Base-by-base conservation (phyloP, 352 stramenopile species). In the Globisporangium nunn region DNA sequence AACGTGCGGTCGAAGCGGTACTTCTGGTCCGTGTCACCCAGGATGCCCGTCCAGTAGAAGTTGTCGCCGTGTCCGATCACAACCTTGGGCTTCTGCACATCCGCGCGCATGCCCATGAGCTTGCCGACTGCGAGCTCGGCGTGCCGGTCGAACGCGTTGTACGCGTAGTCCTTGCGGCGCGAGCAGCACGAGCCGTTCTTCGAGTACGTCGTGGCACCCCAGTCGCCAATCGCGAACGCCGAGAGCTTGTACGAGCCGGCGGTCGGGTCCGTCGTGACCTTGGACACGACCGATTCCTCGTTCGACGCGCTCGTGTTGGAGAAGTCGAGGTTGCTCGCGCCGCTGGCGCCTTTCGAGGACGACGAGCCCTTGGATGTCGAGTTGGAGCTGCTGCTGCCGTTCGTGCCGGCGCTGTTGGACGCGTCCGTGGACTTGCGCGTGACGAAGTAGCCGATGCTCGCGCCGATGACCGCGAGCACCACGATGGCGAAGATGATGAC, bases 201-300 rank as follows among this genome's bases (percentile, higher is more conserved):
- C 52, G 74, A 39, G 56, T 62, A 62, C 29, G 43, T 64, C 29
- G 80, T 91, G 5, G 76, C 83, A 14, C 80, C 80, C 80, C 80
- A 91, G 62, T 91, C 81, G 8, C 81, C 81, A 17, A 91, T 85
- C 3, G 79, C 81, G 33, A 85, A 88, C 10, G 76, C 78, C 11
- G 72, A 58, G 0, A 91, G 60, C 53, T 78, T 76, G 59, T 72
- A 90, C 30, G 65, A 56, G 23, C 57, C 40, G 14, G 41, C 28
- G n/a, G 49, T 66, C 33, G 63, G 59, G 53, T 64, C 59, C 8
- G 59, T 50, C 44, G 46, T 60, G 39, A 64, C 37, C 18, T 53
- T 68, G 6, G 62, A 57, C 40, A 62, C 49, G 29, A 47, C 35
- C 0, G 17, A n/a, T 30, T 30, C 50, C 23, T 50, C 49, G 29